Conservation (phyloP, 345 rosid species). For the Acer yangbiense region DNA sequence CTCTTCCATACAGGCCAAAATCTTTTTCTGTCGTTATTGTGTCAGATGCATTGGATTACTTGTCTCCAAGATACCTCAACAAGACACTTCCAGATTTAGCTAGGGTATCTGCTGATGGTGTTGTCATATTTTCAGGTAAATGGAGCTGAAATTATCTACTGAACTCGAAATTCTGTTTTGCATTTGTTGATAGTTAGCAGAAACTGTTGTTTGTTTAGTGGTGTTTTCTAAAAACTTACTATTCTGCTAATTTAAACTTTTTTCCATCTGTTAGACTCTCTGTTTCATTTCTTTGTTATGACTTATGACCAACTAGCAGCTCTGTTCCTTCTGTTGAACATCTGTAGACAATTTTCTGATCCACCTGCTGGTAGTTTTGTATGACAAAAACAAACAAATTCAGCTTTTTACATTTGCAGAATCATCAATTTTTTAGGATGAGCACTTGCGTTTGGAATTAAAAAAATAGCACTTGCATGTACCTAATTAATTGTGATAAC, state of each 20-base stretch:
- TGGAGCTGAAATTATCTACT: neutral
- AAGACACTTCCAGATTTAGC: constrained; percentile 53
- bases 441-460: neutral
- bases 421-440: neutral
- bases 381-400: neutral
- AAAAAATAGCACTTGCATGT: neutral
- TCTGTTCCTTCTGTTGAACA: neutral
- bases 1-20: constrained; percentile 50
- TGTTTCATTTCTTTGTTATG: neutral
- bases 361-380: neutral
- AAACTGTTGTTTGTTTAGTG: constrained; percentile 14
- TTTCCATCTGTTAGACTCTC: neutral
- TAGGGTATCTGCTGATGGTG: constrained; percentile 44
- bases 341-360: neutral
- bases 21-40: constrained; percentile 52
- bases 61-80: constrained; percentile 57
- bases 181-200: neutral
- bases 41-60: constrained; percentile 52
- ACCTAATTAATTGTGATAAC: neutral
- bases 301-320: constrained; percentile 1
- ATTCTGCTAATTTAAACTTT: neutral
- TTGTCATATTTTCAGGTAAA: constrained; percentile 47
- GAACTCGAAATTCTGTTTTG: neutral
- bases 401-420: neutral
- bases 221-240: neutral